Evolutionary conservation across 73 alveolate species (phyloP).

Genomic region (Paramecium pentaurelia): DNA sequence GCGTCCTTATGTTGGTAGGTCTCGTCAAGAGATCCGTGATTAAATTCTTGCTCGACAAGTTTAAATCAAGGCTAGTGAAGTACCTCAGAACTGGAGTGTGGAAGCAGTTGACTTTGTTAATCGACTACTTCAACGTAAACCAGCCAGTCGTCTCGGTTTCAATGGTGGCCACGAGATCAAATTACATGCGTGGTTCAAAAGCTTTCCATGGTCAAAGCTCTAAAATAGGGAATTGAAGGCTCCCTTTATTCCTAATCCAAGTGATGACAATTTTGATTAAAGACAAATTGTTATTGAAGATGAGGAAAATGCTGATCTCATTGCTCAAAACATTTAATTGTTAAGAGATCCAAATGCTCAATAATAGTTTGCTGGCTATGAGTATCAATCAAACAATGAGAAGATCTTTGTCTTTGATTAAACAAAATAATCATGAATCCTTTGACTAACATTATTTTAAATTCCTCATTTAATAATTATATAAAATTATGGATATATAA

Average conservation of each 20-base stretch:
- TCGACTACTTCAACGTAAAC: constrained; percentile 78
- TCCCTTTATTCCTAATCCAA: constrained; percentile 70
- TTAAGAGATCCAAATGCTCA: constrained; percentile 24
- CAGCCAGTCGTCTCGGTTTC: constrained; percentile 83
- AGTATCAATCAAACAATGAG: neutral
- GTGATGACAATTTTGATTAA: constrained; percentile 56
- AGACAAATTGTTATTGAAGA: constrained; percentile 62
- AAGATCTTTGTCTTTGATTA: neutral
- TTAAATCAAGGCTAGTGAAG: constrained; percentile 56
- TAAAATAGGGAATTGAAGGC: constrained; percentile 79
- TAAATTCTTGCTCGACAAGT: constrained; percentile 76
- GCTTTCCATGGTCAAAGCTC: constrained; percentile 85
- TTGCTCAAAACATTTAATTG: neutral
- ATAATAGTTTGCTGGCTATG: neutral
- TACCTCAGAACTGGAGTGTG: constrained; percentile 75
- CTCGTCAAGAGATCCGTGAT: constrained; percentile 72
- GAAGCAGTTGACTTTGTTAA: constrained; percentile 81
- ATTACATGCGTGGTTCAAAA: constrained; percentile 85
- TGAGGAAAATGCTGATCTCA: constrained; percentile 52
- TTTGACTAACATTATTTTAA: neutral
- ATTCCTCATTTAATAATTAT: neutral
- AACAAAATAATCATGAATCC: neutral
- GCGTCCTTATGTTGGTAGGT: constrained; percentile 81
- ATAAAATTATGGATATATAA: neutral
- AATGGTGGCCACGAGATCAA: constrained; percentile 85